Conservation (phyloP, 371 early-diverging fungal genomes). For the Rhizopus stolonifer region DNA sequence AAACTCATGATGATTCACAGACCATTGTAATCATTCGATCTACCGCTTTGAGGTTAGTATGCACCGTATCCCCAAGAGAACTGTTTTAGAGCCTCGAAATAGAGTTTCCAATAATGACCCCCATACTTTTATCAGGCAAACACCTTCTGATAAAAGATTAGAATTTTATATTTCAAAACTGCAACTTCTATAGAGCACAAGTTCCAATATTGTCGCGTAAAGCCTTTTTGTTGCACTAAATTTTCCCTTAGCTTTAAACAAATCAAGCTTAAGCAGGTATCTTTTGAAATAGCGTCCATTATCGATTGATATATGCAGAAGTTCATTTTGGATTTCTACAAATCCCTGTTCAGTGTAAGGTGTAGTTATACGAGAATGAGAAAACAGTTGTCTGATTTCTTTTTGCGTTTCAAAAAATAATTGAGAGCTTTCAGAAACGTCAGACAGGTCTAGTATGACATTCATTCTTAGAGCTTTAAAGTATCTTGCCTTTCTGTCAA, state of each 20-base stretch:
- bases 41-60: constrained; percentile 5
- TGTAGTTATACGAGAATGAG: constrained; percentile 2
- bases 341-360: constrained; percentile 1
- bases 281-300: constrained; percentile 8
- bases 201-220: constrained; percentile 5
- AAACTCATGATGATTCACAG: background rate
- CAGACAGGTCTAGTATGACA: constrained; percentile 5
- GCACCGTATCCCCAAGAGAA: constrained; percentile 12
- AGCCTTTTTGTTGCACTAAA: constrained; percentile 7
- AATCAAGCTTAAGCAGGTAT: constrained; percentile 5
- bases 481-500: constrained; percentile 14
- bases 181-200: constrained; percentile 8
- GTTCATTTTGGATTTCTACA: constrained; percentile 8
- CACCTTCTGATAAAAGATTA: constrained; percentile 12
- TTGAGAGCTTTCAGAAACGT: constrained; percentile 7
- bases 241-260: constrained; percentile 1
- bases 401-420: constrained; percentile 3
- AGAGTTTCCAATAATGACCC: constrained; percentile 11
- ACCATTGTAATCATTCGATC: constrained; percentile 3
- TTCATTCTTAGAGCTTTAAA: constrained; percentile 11
- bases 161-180: constrained; percentile 8
- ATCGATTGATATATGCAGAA: background rate
- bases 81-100: constrained; percentile 6
- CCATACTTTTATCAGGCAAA: constrained; percentile 13
- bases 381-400: constrained; percentile 3